A percentile compares a stretch with the other conserved stretches of the same genome.
phyloP scores from a whole-genome alignment of 257 asterid species.

The Solanum clarkiae region DNA sequence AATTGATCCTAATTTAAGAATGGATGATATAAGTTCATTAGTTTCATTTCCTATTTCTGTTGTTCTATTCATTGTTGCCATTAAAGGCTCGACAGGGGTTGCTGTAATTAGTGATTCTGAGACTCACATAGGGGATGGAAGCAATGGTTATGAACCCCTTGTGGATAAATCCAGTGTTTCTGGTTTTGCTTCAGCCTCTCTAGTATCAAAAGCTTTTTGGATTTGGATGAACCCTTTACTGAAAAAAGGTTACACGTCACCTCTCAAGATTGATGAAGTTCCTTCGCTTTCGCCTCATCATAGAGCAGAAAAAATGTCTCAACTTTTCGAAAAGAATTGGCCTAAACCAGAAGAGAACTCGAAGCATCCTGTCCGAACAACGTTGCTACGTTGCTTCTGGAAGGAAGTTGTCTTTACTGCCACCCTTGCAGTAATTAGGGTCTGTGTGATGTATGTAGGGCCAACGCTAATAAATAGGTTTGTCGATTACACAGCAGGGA shows the following conservation, averaged over 20 bases:
- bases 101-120: conserved; percentile 11
- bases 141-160: conserved; percentile 17
- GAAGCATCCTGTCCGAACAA: conserved; percentile 57
- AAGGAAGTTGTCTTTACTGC: conserved; percentile 59
- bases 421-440: conserved; percentile 51
- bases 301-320: conserved; percentile 56
- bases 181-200: conserved; percentile 70
- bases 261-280: conserved; percentile 60
- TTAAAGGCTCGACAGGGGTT: conserved; percentile 66
- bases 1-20: conserved; percentile 19
- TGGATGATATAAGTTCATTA: conserved; percentile 44
- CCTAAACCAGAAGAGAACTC: conserved; percentile 69
- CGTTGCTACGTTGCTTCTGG: conserved; percentile 74
- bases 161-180: conserved; percentile 35
- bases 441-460: conserved; percentile 71
- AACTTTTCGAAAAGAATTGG: conserved; percentile 52
- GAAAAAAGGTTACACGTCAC: conserved; percentile 50
- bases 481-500: conserved; percentile 63
- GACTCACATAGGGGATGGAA: conserved; percentile 12
- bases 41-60: conserved; percentile 28
- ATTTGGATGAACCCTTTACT: conserved; percentile 82
- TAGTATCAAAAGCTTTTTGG: conserved; percentile 66
- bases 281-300: conserved; percentile 74
- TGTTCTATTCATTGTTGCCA: conserved; percentile 31
- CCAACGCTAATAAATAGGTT: conserved; percentile 69